A percentile compares a stretch with the other conserved stretches of the same genome.
Conservation (phyloP, 805 yeast species). For the Saccharomyces paradoxus region DNA sequence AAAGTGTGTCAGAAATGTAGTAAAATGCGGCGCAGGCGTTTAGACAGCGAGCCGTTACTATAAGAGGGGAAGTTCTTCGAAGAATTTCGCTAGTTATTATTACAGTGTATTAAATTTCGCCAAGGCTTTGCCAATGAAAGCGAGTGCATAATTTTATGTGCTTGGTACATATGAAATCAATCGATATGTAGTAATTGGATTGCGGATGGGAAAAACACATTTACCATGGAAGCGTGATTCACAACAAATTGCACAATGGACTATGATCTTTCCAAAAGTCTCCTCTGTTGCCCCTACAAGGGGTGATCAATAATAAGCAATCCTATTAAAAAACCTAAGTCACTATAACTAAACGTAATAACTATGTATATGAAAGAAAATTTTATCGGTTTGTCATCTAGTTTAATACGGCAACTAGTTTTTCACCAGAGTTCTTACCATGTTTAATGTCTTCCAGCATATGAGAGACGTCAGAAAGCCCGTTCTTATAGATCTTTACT, state of each 20-base stretch:
- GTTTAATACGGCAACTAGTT: conserved; percentile 19
- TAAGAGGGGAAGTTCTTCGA: background rate
- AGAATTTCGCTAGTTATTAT: no score
- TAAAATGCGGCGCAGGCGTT: background rate
- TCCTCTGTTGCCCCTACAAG: no score
- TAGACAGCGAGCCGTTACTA: background rate
- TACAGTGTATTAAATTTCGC: background rate
- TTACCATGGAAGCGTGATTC: no score
- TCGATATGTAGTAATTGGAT: background rate
- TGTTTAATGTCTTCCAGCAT: conserved; percentile 18
- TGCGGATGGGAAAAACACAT: background rate
- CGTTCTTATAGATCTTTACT: conserved; percentile 23
- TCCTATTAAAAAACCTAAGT: no score
- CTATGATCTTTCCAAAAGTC: background rate
- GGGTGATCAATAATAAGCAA: background rate
- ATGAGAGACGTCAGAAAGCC: conserved; percentile 25
- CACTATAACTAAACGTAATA: background rate
- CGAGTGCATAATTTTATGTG: background rate
- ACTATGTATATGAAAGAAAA: no score
- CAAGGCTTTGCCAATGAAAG: background rate
- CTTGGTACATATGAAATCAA: background rate
- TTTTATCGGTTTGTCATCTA: no score
- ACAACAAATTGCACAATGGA: background rate
- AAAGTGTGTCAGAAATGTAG: background rate
- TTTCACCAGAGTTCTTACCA: conserved; percentile 26